These are phyloP conservation scores for Colletotrichum zoysiae DNA, from an alignment of 2,329 filamentous ascomycete genomes.

Conservation along the genomic window DNA sequence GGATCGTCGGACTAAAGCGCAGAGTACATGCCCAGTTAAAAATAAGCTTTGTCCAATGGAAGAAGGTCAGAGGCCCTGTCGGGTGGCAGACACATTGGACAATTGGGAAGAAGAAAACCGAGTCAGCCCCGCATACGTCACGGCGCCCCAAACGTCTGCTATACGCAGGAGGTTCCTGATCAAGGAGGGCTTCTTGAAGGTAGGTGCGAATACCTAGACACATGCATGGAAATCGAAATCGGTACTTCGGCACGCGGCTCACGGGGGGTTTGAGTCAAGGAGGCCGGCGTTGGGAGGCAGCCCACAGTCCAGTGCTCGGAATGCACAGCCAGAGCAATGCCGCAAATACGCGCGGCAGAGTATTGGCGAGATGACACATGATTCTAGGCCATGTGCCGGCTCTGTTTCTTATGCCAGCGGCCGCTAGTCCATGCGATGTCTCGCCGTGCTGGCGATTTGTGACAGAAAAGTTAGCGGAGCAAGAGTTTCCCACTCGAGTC, in stretches of 20 bases:
- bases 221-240: not conserved
- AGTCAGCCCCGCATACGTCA: conserved; percentile 40
- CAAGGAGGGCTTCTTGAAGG: not conserved
- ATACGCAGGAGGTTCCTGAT: not conserved
- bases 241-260: conserved; percentile 19
- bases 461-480: conserved; percentile 24
- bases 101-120: not conserved
- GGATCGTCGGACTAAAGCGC: conserved; percentile 73
- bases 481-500: conserved; percentile 25
- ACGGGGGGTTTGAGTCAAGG: conserved; percentile 10
- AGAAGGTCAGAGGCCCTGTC: conserved; percentile 4
- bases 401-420: conserved; percentile 8
- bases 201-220: not conserved
- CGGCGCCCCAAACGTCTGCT: conserved; percentile 15
- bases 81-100: conserved; percentile 9
- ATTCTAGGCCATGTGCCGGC: conserved; percentile 23
- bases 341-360: conserved; percentile 14
- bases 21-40: conserved; percentile 64
- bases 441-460: conserved; percentile 34
- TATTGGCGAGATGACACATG: conserved; percentile 21
- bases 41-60: conserved; percentile 24
- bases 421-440: conserved; percentile 17
- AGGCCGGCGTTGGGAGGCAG: conserved; percentile 28
- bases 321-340: conserved; percentile 13
- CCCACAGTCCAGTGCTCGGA: conserved; percentile 14